These are phyloP conservation scores for Lentinus brumalis DNA, from an alignment of 768 basidiomycete genomes.

Conservation along the genomic window DNA sequence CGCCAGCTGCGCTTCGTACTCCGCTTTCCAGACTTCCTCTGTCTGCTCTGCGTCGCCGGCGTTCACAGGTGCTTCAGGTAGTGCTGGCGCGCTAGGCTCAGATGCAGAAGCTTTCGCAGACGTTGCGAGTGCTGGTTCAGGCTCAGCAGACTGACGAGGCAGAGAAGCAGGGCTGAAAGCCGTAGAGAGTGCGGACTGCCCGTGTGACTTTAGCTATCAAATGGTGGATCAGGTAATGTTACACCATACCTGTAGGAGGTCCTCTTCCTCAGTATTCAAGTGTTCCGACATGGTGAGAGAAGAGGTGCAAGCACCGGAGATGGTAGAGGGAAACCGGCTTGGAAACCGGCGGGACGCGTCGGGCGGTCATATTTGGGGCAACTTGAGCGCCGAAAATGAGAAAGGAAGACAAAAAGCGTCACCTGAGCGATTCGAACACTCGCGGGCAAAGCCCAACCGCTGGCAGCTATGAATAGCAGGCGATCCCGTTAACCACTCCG, in stretches of 20 bases:
- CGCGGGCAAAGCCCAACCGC: slow-evolving; percentile 65
- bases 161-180: slow-evolving; percentile 31
- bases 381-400: no score
- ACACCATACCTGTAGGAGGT: slow-evolving; percentile 29
- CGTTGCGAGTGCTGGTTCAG: slow-evolving; percentile 2
- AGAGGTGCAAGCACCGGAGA: neutral
- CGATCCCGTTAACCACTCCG: slow-evolving; percentile 85
- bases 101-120: slow-evolving; percentile 8
- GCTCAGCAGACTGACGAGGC: slow-evolving; percentile 24
- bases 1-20: slow-evolving; percentile 69
- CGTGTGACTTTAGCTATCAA: neutral
- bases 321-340: neutral
- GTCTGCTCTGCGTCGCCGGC: slow-evolving; percentile 22
- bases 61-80: slow-evolving; percentile 9
- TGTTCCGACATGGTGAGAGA: slow-evolving; percentile 26
- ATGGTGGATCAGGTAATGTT: neutral
- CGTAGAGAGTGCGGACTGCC: slow-evolving; percentile 32
- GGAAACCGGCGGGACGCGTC: no score
- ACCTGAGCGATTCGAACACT: slow-evolving; percentile 66
- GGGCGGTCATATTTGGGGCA: no score
- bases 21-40: slow-evolving; percentile 60
- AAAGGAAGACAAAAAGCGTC: slow-evolving; percentile 43
- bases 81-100: neutral
- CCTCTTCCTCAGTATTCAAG: slow-evolving; percentile 29
- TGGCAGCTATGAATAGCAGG: slow-evolving; percentile 41